Conservation (phyloP, 2,329 filamentous ascomycete genomes). For the Penicillium freii region DNA sequence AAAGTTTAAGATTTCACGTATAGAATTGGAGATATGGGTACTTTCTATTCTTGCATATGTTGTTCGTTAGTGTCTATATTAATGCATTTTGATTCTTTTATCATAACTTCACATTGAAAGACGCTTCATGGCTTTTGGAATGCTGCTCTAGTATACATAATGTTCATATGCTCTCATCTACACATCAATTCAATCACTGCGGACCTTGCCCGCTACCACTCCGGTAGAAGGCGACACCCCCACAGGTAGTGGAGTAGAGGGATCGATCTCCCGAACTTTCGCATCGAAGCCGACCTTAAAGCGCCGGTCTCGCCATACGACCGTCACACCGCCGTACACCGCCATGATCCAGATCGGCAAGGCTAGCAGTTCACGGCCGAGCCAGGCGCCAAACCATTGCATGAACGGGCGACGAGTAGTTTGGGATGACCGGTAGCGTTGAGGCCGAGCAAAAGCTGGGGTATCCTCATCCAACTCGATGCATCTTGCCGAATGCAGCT, state of each 20-base stretch:
- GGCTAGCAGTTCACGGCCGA: constrained; percentile 77
- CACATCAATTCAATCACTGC: constrained; percentile 23
- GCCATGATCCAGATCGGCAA: constrained; percentile 89
- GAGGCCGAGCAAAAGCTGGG: constrained; percentile 65
- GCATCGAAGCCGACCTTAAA: constrained; percentile 84
- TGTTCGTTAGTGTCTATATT: constrained; percentile 12
- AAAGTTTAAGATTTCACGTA: constrained; percentile 13
- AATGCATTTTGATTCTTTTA: constrained; percentile 1
- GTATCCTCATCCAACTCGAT: constrained; percentile 70
- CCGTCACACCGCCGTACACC: constrained; percentile 80
- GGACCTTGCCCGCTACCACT: constrained; percentile 13
- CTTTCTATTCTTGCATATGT: constrained; percentile 8
- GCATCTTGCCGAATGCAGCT: constrained; percentile 70
- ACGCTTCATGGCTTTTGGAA: background rate
- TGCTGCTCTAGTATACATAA: constrained; percentile 10
- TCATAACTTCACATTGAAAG: background rate
- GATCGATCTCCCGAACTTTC: constrained; percentile 64
- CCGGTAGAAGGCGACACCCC: constrained; percentile 26
- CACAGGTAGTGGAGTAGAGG: constrained; percentile 7
- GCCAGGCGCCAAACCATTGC: constrained; percentile 78
- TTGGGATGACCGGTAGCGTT: constrained; percentile 42
- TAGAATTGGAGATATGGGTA: constrained; percentile 17
- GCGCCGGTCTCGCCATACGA: constrained; percentile 79
- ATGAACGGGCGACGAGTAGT: constrained; percentile 56
- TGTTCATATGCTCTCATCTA: background rate